phyloP scores from a whole-genome alignment of 1,284 basidiomycete species.

The Chondrostereum purpureum region DNA sequence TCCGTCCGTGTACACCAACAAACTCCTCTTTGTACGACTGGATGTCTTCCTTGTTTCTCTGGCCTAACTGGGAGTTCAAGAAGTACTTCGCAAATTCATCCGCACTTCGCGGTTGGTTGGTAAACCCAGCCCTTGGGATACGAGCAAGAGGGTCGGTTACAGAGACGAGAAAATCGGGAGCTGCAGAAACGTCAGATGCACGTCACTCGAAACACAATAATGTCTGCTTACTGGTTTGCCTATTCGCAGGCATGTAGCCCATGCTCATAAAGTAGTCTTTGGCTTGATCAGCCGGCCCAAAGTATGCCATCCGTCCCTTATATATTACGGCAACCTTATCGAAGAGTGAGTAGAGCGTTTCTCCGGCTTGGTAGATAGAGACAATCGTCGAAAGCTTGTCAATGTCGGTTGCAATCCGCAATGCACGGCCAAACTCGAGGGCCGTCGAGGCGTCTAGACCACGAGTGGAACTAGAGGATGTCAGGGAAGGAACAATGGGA shows the following conservation, averaged over 20 bases:
- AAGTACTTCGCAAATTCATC: conserved; percentile 55
- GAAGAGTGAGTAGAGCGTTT: conserved; percentile 46
- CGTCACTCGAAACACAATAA: not conserved
- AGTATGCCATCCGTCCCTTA: conserved; percentile 66
- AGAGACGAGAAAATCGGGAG: conserved; percentile 49
- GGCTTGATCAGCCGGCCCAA: conserved; percentile 39
- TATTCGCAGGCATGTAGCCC: conserved; percentile 29
- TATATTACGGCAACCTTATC: conserved; percentile 68
- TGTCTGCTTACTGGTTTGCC: conserved; percentile 25
- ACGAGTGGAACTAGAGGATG: conserved; percentile 44
- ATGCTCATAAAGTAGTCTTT: not conserved
- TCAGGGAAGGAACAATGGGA: not conserved
- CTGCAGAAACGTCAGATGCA: too few relatives aligned
- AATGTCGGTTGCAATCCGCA: conserved; percentile 58
- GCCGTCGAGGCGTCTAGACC: conserved; percentile 73
- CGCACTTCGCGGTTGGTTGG: conserved; percentile 50
- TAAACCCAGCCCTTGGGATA: conserved; percentile 35
- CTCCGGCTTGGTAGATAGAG: conserved; percentile 67
- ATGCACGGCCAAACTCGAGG: conserved; percentile 53
- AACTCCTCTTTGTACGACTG: conserved; percentile 33
- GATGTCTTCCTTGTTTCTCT: conserved; percentile 39
- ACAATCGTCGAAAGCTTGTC: conserved; percentile 50
- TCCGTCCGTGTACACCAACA: conserved; percentile 30
- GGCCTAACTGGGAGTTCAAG: conserved; percentile 31
- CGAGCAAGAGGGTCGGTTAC: conserved; percentile 58